Percentiles rank a stretch among this genome's conserved stretches.
These are phyloP conservation scores for Boletus reticulatus DNA, from an alignment of 768 basidiomycete genomes.

Conservation along the genomic window DNA sequence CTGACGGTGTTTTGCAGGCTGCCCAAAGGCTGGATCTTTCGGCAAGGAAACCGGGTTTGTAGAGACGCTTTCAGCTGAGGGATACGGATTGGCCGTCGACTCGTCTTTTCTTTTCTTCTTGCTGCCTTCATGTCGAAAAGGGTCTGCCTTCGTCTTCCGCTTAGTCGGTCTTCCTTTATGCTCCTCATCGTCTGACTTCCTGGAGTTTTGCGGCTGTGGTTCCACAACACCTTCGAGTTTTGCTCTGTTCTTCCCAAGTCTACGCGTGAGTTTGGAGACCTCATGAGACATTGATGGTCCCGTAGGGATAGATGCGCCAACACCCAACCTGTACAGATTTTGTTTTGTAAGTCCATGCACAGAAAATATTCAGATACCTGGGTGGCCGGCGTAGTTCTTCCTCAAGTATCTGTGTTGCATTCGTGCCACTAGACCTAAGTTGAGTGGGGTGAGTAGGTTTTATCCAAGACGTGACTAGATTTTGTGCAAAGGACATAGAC, in stretches of 20 bases:
- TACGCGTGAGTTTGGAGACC: constrained; percentile 58
- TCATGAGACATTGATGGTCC: constrained; percentile 47
- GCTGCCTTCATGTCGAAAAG: constrained; percentile 42
- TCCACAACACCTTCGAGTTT: constrained; percentile 47
- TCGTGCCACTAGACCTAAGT: constrained; percentile 26
- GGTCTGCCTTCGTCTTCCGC: constrained; percentile 60
- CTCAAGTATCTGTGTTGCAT: constrained; percentile 55
- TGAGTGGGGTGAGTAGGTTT: constrained; percentile 47
- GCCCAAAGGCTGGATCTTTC: background rate
- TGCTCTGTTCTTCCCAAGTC: constrained; percentile 47
- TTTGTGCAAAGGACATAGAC: constrained; percentile 73
- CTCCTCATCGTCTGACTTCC: constrained; percentile 47
- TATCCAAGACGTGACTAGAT: constrained; percentile 77
- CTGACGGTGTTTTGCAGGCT: constrained; percentile 14
- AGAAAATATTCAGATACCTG: constrained; percentile 43
- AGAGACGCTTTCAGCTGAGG: background rate
- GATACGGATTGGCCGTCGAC: background rate
- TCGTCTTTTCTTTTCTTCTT: constrained; percentile 46
- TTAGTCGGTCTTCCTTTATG: constrained; percentile 55
- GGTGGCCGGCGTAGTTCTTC: constrained; percentile 69
- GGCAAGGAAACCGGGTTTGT: background rate
- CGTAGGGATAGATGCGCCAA: constrained; percentile 64
- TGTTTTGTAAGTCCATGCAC: constrained; percentile 1
- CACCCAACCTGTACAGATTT: constrained; percentile 55
- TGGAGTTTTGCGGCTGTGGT: constrained; percentile 18